phyloP scores from a whole-genome alignment of 352 stramenopile species.

The Thalassiosira gravida region DNA sequence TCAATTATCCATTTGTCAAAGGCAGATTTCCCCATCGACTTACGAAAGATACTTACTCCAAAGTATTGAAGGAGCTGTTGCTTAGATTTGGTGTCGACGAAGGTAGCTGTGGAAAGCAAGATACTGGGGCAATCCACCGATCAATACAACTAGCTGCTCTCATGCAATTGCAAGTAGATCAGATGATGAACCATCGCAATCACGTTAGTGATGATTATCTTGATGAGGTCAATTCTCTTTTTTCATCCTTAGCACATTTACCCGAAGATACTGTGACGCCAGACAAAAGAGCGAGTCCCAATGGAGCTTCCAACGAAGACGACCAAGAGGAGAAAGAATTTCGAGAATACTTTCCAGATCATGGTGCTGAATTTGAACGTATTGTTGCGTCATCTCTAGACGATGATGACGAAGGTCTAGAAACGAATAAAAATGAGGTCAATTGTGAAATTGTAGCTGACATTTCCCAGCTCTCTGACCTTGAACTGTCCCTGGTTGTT shows the following conservation, averaged over 20 bases:
- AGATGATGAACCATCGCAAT: conserved; percentile 23
- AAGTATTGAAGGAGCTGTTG: conserved; percentile 48
- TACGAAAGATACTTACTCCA: conserved; percentile 30
- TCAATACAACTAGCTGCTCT: conserved; percentile 52
- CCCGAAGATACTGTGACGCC: conserved; percentile 45
- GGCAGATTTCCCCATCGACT: conserved; percentile 21
- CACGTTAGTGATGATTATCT: conserved; percentile 26
- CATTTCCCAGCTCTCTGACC: conserved; percentile 56
- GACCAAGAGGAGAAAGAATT: conserved; percentile 65
- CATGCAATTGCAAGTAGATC: conserved; percentile 46
- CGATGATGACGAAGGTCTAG: conserved; percentile 20
- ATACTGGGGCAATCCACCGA: conserved; percentile 38
- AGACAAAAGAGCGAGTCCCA: conserved; percentile 21
- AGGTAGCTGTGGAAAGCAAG: conserved; percentile 27
- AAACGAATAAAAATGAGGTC: conserved; percentile 19
- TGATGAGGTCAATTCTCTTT: conserved; percentile 37
- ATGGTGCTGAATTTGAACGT: conserved; percentile 61
- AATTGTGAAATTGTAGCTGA: conserved; percentile 20
- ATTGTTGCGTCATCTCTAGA: conserved; percentile 46
- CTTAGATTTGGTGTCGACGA: conserved; percentile 45
- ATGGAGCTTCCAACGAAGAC: conserved; percentile 21
- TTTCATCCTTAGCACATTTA: conserved; percentile 47
- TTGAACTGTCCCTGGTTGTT: conserved; percentile 63
- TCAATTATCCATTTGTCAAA: conserved; percentile 54
- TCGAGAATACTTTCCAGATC: conserved; percentile 68